Percentiles rank a stretch among this genome's conserved stretches.
Conservation (phyloP, 2,329 filamentous ascomycete genomes). For the Aspergillus pseudoglaucus region DNA sequence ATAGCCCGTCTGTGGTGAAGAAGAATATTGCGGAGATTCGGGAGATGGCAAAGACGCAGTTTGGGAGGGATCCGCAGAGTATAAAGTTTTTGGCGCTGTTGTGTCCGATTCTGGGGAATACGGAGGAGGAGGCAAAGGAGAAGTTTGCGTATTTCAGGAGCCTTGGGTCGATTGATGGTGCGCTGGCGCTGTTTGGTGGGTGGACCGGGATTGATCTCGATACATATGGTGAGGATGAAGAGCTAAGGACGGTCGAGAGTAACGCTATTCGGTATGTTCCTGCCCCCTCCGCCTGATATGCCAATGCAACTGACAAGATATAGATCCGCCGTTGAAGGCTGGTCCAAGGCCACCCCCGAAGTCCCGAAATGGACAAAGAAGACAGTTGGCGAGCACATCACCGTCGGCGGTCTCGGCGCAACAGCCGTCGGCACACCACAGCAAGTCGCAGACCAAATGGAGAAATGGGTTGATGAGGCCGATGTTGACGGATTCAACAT, state of each 20-base stretch:
- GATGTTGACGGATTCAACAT: constrained; percentile 72
- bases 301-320: too few relatives aligned
- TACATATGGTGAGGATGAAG: constrained; percentile 57
- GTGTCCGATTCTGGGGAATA: constrained; percentile 58
- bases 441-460: constrained; percentile 61
- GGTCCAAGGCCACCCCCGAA: constrained; percentile 51
- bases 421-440: constrained; percentile 58
- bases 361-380: constrained; percentile 66
- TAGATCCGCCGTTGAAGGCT: constrained; percentile 45
- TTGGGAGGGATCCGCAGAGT: constrained; percentile 51
- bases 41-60: constrained; percentile 44
- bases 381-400: constrained; percentile 62
- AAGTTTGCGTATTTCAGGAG: constrained; percentile 58
- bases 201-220: constrained; percentile 65
- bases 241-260: constrained; percentile 55
- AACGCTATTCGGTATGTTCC: constrained; percentile 53
- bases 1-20: constrained; percentile 55
- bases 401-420: constrained; percentile 61
- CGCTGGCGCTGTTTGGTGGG: constrained; percentile 63
- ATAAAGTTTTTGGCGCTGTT: constrained; percentile 65
- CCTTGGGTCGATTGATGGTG: constrained; percentile 60
- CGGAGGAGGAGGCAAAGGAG: constrained; percentile 58
- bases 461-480: constrained; percentile 61
- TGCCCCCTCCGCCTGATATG: too few relatives aligned
- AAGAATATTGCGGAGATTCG: constrained; percentile 60